Evolutionary conservation across 345 rosid genomes (phyloP), one percentile per base, ranked within the genome.

Genomic region (Tarenaya hassleriana): DNA sequence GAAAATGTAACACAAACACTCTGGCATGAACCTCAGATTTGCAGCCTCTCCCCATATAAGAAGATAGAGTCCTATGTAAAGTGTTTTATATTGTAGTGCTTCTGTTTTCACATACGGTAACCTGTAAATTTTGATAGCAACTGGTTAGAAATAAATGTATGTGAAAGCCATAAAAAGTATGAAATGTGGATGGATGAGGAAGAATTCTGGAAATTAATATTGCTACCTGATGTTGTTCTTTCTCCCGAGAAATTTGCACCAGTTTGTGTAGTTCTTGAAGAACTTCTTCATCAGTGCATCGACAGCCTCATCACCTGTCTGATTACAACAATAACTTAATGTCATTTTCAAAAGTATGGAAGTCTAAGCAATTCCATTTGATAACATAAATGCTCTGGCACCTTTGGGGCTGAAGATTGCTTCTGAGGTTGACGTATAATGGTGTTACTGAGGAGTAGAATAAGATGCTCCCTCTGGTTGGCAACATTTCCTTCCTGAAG

Each of bases 21-120:
- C 98, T 24, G 96, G 87, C 92, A 91, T 76, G 67, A 86, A 77
- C 73, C 98, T 78, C 81, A 91, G 62, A 73, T 80, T 91, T 16
- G 98, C 92, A 40, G 98, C 96, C 67, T 91, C 98, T 44, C 98
- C 98, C 98, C 98, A 86, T 52, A 87, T 87, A 56, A 91, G 95
- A 69, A 91, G 95, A 79, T 87, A 79, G 66, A 91, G 98, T 54
- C 81, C 96, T 43, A 87, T 69, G 56, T 87, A 91, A 16, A 91
- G 53, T 46, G 89, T 77, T 75, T 91, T 87, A 64, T 80, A 73
- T 52, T 87, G 98, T 51, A 82, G 87, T 34, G 80, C 92, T 68
- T 87, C 95, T 60, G 73, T 80, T 62, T 82, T 81, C 65, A 67
- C 86, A 58, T 57, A 68, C 7, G 98, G 92, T 56, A 91, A 74